These are phyloP conservation scores for Fraxinus albicans DNA, from an alignment of 305 asterid species.

Conservation along the genomic window DNA sequence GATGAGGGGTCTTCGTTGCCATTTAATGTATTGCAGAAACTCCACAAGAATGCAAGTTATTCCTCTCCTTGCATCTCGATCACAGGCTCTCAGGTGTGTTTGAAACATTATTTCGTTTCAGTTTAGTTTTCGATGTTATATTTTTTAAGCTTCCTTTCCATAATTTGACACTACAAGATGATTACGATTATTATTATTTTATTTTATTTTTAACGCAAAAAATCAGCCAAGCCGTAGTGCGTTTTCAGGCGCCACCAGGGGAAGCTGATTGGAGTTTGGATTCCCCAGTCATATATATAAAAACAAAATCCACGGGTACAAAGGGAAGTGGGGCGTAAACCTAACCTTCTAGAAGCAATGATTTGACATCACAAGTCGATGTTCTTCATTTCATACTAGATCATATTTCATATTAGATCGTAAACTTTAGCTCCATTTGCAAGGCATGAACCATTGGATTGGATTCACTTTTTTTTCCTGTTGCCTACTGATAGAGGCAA, in stretches of 20 bases:
- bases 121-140: background rate
- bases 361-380: background rate
- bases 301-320: background rate
- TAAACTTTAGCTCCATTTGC: background rate
- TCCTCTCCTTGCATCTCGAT: constrained; percentile 85
- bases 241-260: background rate
- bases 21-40: constrained; percentile 80
- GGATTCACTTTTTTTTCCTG: background rate
- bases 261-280: background rate
- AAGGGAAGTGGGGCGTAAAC: background rate
- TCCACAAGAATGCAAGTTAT: constrained; percentile 78
- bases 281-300: background rate
- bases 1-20: constrained; percentile 92
- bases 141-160: background rate
- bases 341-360: background rate
- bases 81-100: constrained; percentile 82
- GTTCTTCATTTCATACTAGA: background rate
- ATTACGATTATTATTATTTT: too few species aligned
- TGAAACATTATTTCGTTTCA: background rate
- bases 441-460: background rate
- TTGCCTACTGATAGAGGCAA: background rate
- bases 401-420: background rate
- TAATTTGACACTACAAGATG: background rate
- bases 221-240: background rate
- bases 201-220: background rate